Percentiles rank a stretch among this genome's conserved stretches.
phyloP scores from a whole-genome alignment of 1,139 yeast species.

The Suhomyces kunorum region DNA sequence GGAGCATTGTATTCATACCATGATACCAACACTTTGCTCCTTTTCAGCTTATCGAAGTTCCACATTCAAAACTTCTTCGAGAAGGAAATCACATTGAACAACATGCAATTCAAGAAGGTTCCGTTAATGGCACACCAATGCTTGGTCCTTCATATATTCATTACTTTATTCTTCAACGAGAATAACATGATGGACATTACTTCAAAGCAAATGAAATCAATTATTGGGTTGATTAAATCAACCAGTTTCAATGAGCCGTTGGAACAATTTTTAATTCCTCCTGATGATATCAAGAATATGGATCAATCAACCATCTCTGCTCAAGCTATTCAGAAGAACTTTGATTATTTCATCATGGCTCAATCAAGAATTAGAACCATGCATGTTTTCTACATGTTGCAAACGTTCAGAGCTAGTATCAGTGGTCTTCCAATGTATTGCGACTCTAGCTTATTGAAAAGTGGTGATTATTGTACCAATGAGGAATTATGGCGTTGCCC shows the following conservation, averaged over 20 bases:
- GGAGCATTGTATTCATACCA: constrained; percentile 89
- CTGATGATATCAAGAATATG: constrained; percentile 28
- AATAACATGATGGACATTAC: constrained; percentile 71
- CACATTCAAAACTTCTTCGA: constrained; percentile 79
- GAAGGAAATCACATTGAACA: constrained; percentile 47
- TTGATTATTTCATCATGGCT: constrained; percentile 73
- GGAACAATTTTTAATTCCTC: constrained; percentile 63
- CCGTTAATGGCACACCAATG: constrained; percentile 92
- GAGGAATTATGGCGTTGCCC: constrained; percentile 73
- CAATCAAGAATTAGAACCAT: constrained; percentile 87
- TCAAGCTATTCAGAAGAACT: constrained; percentile 46
- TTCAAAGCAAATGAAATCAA: constrained; percentile 71
- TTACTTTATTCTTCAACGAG: constrained; percentile 82
- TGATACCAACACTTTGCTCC: constrained; percentile 69
- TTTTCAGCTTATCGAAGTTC: constrained; percentile 77
- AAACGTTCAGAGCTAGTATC: constrained; percentile 67
- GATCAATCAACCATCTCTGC: constrained; percentile 11
- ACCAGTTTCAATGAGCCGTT: constrained; percentile 74
- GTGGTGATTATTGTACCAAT: constrained; percentile 73
- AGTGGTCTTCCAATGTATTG: constrained; percentile 60
- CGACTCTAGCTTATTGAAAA: constrained; percentile 59
- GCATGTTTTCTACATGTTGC: constrained; percentile 73
- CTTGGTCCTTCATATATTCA: constrained; percentile 74
- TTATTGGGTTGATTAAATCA: constrained; percentile 75
- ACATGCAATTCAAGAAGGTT: constrained; percentile 57